A percentile compares a stretch with the other conserved stretches of the same genome.
These are phyloP conservation scores for Gliomastix tumulicola DNA, from an alignment of 2,329 filamentous ascomycete genomes.

Conservation along the genomic window DNA sequence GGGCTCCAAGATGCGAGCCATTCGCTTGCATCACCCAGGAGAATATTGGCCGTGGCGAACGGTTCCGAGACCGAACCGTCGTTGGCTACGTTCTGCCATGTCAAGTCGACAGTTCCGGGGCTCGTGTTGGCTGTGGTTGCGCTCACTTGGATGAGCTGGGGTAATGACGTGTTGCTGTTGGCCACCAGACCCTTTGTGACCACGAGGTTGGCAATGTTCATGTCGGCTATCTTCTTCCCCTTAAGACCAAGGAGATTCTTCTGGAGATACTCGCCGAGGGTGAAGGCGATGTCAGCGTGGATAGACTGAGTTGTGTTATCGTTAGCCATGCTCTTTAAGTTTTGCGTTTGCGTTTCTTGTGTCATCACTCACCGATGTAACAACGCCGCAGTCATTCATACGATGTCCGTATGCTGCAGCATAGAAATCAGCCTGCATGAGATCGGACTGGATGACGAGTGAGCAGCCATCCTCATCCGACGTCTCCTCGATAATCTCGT, in stretches of 20 bases:
- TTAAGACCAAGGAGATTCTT: no score
- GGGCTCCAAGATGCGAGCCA: conserved; percentile 51
- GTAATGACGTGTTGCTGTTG: conserved; percentile 1
- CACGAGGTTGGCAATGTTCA: background rate
- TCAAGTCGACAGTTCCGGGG: conserved; percentile 36
- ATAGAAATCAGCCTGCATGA: conserved; percentile 3
- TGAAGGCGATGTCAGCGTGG: conserved; percentile 58
- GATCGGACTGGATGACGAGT: conserved; percentile 8
- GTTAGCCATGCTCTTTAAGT: no score
- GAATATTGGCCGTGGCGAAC: conserved; percentile 11
- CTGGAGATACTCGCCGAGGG: conserved; percentile 47
- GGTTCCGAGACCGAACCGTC: conserved; percentile 4
- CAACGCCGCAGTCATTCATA: conserved; percentile 54
- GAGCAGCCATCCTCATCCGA: conserved; percentile 45
- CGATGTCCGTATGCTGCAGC: conserved; percentile 45
- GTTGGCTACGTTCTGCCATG: conserved; percentile 8
- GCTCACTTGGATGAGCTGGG: conserved; percentile 19
- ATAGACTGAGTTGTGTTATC: conserved; percentile 16
- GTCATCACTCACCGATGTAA: background rate
- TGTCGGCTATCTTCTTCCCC: background rate
- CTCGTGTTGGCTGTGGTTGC: conserved; percentile 8
- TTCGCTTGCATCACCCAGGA: conserved; percentile 40
- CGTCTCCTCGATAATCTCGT: conserved; percentile 56
- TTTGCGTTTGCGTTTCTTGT: no score
- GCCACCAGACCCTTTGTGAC: background rate